Base-by-base conservation (phyloP, 306 rosid genomes). In the Trichosanthes cucumerina region DNA sequence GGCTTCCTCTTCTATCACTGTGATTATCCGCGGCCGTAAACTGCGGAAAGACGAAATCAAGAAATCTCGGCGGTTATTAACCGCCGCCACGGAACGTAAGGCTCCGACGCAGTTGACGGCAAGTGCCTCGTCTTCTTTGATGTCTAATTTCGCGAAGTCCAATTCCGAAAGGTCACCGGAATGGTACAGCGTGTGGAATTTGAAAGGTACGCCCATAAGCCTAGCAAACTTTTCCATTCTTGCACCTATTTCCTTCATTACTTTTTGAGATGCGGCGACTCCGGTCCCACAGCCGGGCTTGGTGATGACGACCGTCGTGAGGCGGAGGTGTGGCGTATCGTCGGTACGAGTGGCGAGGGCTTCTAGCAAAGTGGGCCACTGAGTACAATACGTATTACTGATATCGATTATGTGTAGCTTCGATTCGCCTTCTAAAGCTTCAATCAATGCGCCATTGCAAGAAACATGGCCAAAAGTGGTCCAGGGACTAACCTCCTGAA, bases 401-500 rank as follows among this genome's bases (percentile, higher is more conserved):
- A 95, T 72, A 75, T 95, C 99, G 31, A 95, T 26, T 36, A 92
- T 95, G 50, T 95, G 99, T 5, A 95, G 80, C 80, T 86, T 95
- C 0, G 96, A 53, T 73, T 95, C 97, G 0, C 93, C 92, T 44
- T 95, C 99, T 4, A 95, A 81, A n/a, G 96, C 97, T 77, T 95
- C 99, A 75, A 95, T 75, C 41, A 95, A 89, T 39, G 93, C 96
- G 11, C 99, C 99, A 78, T 95, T 95, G 80, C 86, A 89, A 2
- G 99, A 93, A 19, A 95, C 99, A 81, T 95, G 99, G 0, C 99
- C 97, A 64, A 95, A 95, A 9, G 99, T 92, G 2, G 97, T 90
- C 99, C 99, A 95, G 0, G 99, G 99, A 53, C 97, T 89, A 13
- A 92, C 92, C 80, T 95, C 97, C 59, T 95, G 99, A 65, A 95